Conservation (phyloP, 352 stramenopile genomes). For the Plasmopara viticola region DNA sequence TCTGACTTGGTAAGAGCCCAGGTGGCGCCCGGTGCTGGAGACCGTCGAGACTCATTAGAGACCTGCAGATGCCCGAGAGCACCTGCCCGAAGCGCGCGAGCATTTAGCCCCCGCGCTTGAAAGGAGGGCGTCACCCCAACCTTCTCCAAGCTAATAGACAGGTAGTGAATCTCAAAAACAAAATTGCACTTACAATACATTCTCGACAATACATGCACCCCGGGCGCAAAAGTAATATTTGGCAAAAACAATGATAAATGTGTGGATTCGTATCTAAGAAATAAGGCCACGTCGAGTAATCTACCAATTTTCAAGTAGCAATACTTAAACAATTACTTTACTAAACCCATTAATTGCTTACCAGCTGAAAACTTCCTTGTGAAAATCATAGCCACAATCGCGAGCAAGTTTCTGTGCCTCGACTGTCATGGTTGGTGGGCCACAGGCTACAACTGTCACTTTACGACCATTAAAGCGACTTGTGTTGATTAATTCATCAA, state of each 20-base stretch:
- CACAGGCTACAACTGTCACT: constrained; percentile 69
- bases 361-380: constrained; percentile 82
- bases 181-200: not conserved
- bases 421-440: constrained; percentile 61
- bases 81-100: too few species aligned
- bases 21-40: too few species aligned
- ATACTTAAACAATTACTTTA: not conserved
- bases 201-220: too few species aligned
- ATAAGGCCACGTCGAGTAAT: too few species aligned
- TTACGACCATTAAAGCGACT: constrained; percentile 50
- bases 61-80: too few species aligned
- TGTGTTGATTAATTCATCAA: constrained; percentile 68
- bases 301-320: not conserved
- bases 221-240: too few species aligned
- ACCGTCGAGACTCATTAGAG: too few species aligned
- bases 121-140: not conserved
- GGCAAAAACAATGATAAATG: too few species aligned
- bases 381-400: constrained; percentile 66
- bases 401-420: constrained; percentile 62
- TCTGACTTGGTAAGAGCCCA: too few species aligned
- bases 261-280: too few species aligned
- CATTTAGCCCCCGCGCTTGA: not conserved
- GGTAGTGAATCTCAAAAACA: constrained; percentile 4
- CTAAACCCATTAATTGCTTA: constrained; percentile 22
- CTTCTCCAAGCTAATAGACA: too few species aligned